These are phyloP conservation scores for Sclerotinia glacialis DNA, from an alignment of 2,329 filamentous ascomycete species.

Conservation along the genomic window DNA sequence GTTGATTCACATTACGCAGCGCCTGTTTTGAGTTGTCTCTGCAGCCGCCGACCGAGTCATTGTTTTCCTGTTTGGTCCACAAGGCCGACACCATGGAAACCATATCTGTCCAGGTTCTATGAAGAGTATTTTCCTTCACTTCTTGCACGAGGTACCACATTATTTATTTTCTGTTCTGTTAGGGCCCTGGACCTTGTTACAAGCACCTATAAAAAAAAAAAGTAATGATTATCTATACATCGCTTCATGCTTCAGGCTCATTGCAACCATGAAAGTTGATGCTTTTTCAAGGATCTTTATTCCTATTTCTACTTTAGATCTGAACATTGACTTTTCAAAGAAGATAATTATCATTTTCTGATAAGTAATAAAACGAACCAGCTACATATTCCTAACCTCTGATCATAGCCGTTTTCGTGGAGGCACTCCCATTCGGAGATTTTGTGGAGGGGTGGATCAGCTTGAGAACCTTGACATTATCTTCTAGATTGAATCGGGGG, in stretches of 20 bases:
- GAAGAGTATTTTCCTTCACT: constrained; percentile 14
- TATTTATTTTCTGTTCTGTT: constrained; percentile 7
- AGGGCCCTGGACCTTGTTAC: constrained; percentile 21
- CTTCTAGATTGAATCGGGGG: constrained; percentile 11
- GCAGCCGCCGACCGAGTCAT: constrained; percentile 24
- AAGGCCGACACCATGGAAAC: constrained; percentile 14
- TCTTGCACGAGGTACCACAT: constrained; percentile 18
- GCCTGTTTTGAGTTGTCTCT: constrained; percentile 14
- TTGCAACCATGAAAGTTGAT: not conserved
- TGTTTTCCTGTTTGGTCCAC: constrained; percentile 17
- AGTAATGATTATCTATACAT: constrained; percentile 32
- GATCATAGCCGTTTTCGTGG: constrained; percentile 20
- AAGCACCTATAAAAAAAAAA: constrained; percentile 33
- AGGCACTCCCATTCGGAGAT: constrained; percentile 31
- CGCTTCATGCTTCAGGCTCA: constrained; percentile 20
- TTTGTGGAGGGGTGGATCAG: constrained; percentile 28
- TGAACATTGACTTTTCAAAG: constrained; percentile 21
- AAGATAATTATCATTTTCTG: not conserved
- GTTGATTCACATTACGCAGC: constrained; percentile 2
- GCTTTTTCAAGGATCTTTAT: not conserved
- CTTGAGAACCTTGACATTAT: constrained; percentile 9
- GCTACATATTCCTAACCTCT: not conserved
- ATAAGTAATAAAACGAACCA: not conserved
- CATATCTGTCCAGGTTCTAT: constrained; percentile 26
- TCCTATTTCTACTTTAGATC: not conserved